Percentiles rank a stretch among this genome's conserved stretches.
These are phyloP conservation scores for Leptographium procerum DNA, from an alignment of 2,329 filamentous ascomycete species.

Conservation along the genomic window DNA sequence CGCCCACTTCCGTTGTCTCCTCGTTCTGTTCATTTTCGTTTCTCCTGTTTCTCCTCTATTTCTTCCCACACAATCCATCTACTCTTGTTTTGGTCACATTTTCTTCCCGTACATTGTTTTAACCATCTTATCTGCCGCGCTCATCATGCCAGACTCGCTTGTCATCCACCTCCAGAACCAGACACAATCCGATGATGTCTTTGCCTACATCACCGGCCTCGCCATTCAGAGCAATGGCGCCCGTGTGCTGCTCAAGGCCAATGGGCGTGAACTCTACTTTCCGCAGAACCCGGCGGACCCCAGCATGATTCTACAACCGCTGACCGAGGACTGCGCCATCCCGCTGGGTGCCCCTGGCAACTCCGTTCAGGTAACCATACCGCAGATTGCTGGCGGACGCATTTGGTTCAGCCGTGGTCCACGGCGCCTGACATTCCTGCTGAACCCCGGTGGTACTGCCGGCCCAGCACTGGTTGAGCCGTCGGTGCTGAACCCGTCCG, in stretches of 20 bases:
- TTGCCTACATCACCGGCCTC: slow-evolving; percentile 54
- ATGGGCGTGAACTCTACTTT: slow-evolving; percentile 43
- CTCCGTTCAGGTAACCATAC: slow-evolving; percentile 43
- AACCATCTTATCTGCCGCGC: background rate
- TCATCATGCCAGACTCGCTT: slow-evolving; percentile 30
- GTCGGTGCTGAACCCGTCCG: slow-evolving; percentile 50
- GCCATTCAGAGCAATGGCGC: slow-evolving; percentile 34
- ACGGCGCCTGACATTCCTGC: slow-evolving; percentile 42
- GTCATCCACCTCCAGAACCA: slow-evolving; percentile 45
- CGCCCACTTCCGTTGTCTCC: too few species aligned
- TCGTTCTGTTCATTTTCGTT: too few species aligned
- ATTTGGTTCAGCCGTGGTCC: slow-evolving; percentile 52
- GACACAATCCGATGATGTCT: slow-evolving; percentile 40
- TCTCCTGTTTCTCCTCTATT: too few species aligned
- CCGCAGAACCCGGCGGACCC: slow-evolving; percentile 36
- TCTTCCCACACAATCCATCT: too few species aligned
- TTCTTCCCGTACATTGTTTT: too few species aligned
- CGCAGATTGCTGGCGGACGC: slow-evolving; percentile 51
- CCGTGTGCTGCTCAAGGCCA: slow-evolving; percentile 27
- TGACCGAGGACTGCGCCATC: slow-evolving; percentile 48
- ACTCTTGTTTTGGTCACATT: too few species aligned
- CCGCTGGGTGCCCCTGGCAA: slow-evolving; percentile 43
- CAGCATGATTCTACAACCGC: slow-evolving; percentile 28
- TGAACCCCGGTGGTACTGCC: slow-evolving; percentile 36
- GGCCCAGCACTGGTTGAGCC: slow-evolving; percentile 56